These are phyloP conservation scores for Lolium multiflorum DNA, from an alignment of 176 grass and related monocot genomes.

Conservation along the genomic window DNA sequence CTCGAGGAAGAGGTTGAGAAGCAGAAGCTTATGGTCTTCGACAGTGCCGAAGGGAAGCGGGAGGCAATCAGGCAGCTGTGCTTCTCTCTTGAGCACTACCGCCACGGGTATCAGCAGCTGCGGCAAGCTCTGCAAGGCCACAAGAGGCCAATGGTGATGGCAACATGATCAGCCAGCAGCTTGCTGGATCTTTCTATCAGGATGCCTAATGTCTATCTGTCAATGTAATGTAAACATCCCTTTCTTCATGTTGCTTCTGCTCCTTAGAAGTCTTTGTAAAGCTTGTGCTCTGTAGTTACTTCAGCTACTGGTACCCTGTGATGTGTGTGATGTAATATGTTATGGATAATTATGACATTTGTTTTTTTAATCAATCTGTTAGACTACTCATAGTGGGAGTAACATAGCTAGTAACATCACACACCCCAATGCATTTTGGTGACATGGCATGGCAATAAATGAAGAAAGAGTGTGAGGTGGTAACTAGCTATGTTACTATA, in stretches of 20 bases:
- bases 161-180: constrained; percentile 31
- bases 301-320: constrained; percentile 19
- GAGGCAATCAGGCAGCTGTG: constrained; percentile 96
- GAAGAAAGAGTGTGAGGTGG: too few relatives aligned
- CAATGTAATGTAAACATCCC: constrained; percentile 18
- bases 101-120: constrained; percentile 78
- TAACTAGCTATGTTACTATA: too few relatives aligned
- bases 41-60: constrained; percentile 81
- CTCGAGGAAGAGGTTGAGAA: constrained; percentile 74
- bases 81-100: constrained; percentile 93
- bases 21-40: constrained; percentile 62
- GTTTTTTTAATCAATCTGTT: not conserved
- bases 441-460: too few relatives aligned
- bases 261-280: not conserved
- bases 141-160: constrained; percentile 65
- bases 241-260: not conserved
- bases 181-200: constrained; percentile 13
- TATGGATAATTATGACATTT: not conserved
- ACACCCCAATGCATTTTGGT: too few relatives aligned
- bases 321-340: constrained; percentile 36
- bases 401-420: too few relatives aligned
- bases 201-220: constrained; percentile 6
- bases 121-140: constrained; percentile 73
- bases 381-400: too few relatives aligned
- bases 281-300: constrained; percentile 9